A percentile compares a stretch with the other conserved stretches of the same genome.
Conservation (phyloP, 768 basidiomycete genomes). For the Boletus rubropictus region DNA sequence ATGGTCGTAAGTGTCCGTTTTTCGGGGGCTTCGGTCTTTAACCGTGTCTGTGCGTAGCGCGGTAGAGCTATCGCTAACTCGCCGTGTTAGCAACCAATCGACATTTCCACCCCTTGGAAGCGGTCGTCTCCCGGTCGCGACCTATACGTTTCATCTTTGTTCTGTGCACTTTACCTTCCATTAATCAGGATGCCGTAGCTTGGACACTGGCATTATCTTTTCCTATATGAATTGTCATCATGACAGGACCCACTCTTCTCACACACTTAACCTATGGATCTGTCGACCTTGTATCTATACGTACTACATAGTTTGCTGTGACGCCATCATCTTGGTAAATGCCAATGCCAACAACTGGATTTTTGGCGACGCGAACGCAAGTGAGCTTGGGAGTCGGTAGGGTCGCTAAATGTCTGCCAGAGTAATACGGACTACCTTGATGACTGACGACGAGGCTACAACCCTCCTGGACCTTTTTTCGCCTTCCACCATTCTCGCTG, state of each 20-base stretch:
- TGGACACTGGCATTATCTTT: conserved; percentile 4
- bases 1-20: conserved; percentile 39
- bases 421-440: conserved; percentile 20
- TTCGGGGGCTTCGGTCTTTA: conserved; percentile 10
- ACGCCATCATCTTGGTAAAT: conserved; percentile 3
- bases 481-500: conserved; percentile 8
- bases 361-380: background rate
- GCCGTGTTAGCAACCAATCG: conserved; percentile 16
- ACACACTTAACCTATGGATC: background rate
- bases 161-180: conserved; percentile 2
- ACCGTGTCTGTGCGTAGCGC: conserved; percentile 17
- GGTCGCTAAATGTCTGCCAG: no score
- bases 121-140: background rate
- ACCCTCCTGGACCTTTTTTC: conserved; percentile 26
- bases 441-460: conserved; percentile 19
- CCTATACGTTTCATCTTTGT: background rate
- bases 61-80: conserved; percentile 11
- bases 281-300: conserved; percentile 17
- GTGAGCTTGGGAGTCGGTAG: background rate
- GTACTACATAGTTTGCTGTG: background rate
- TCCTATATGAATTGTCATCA: background rate
- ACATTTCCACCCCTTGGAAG: background rate
- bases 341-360: background rate
- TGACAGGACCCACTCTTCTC: background rate
- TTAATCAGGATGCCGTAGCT: conserved; percentile 17